Percentiles rank a stretch among this genome's conserved stretches.
Evolutionary conservation across 139 green algal genomes (phyloP).

Genomic region (Micractinium sp.): DNA sequence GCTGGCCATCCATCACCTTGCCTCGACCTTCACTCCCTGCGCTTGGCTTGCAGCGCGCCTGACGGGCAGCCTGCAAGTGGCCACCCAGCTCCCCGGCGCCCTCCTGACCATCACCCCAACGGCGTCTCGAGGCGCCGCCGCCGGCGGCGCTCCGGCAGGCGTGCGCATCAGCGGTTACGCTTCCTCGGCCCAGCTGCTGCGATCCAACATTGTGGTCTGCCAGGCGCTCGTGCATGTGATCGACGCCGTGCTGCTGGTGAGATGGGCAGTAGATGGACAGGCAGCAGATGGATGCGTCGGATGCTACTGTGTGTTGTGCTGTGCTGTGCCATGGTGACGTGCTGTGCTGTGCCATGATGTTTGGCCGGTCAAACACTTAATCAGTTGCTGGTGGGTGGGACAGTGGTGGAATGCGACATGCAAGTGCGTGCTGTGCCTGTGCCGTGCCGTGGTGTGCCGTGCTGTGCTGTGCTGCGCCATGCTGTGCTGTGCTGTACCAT

Average conservation of each 20-base stretch:
- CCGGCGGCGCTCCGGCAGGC: not conserved
- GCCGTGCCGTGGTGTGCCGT: no score
- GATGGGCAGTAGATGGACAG: not conserved
- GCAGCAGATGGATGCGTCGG: no score
- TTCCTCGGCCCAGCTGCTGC: not conserved
- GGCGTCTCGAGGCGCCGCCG: not conserved
- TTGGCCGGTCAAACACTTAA: no score
- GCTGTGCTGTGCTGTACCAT: no score
- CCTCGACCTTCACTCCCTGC: not conserved
- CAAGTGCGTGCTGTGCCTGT: no score
- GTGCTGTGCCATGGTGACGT: no score
- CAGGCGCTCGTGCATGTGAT: not conserved
- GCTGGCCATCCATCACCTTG: not conserved
- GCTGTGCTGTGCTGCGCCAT: no score
- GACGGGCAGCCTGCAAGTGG: not conserved
- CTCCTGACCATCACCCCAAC: not conserved
- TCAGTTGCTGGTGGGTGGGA: no score
- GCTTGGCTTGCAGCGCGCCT: not conserved
- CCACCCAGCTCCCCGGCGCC: constrained; percentile 8
- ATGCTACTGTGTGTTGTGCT: no score
- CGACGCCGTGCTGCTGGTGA: constrained; percentile 8
- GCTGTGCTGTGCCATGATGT: no score
- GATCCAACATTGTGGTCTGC: constrained; percentile 12
- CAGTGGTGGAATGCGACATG: no score
- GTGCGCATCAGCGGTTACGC: not conserved